Percentiles rank a stretch among this genome's conserved stretches.
Conservation (phyloP, 1,284 basidiomycete genomes). For the Ganoderma boninense region DNA sequence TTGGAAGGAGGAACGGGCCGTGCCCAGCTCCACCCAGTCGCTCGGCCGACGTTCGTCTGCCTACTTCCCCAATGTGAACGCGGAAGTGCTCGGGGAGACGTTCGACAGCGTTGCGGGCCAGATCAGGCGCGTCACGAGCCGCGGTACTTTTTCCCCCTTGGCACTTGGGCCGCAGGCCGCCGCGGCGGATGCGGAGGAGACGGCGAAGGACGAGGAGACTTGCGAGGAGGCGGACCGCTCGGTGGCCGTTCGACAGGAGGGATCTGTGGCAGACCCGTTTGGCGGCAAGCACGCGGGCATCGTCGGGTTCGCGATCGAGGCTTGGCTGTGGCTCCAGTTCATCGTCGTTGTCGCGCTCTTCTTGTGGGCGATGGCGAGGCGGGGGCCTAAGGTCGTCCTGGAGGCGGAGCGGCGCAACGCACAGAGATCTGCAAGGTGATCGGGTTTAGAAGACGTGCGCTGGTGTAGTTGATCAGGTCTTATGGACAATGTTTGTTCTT, state of each 20-base stretch:
- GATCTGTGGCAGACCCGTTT: slow-evolving; percentile 27
- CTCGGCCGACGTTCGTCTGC: slow-evolving; percentile 13
- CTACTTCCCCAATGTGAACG: slow-evolving; percentile 16
- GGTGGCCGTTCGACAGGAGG: slow-evolving; percentile 16
- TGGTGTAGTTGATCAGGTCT: background rate
- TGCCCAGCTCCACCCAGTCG: slow-evolving; percentile 12
- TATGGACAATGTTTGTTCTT: background rate
- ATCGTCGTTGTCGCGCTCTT: slow-evolving; percentile 75
- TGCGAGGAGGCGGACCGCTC: slow-evolving; percentile 27
- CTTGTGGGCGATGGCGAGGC: slow-evolving; percentile 78
- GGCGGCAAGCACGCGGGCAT: slow-evolving; percentile 46
- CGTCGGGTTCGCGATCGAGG: slow-evolving; percentile 64
- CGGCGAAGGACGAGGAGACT: slow-evolving; percentile 15
- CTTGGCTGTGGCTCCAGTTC: slow-evolving; percentile 86
- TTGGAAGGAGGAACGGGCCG: background rate
- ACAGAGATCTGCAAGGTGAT: slow-evolving; percentile 12
- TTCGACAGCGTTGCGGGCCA: slow-evolving; percentile 38
- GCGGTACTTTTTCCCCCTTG: slow-evolving; percentile 20
- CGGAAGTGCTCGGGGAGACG: slow-evolving; percentile 37
- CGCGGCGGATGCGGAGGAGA: background rate
- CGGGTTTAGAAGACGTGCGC: background rate
- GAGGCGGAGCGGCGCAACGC: slow-evolving; percentile 51
- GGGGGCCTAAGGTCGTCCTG: slow-evolving; percentile 75
- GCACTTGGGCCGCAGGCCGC: slow-evolving; percentile 11
- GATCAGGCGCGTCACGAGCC: slow-evolving; percentile 34